Percentiles rank a stretch among this genome's conserved stretches.
These are phyloP conservation scores for Zygosaccharomyces sapae DNA, from an alignment of 1,139 yeast genomes.

Conservation along the genomic window DNA sequence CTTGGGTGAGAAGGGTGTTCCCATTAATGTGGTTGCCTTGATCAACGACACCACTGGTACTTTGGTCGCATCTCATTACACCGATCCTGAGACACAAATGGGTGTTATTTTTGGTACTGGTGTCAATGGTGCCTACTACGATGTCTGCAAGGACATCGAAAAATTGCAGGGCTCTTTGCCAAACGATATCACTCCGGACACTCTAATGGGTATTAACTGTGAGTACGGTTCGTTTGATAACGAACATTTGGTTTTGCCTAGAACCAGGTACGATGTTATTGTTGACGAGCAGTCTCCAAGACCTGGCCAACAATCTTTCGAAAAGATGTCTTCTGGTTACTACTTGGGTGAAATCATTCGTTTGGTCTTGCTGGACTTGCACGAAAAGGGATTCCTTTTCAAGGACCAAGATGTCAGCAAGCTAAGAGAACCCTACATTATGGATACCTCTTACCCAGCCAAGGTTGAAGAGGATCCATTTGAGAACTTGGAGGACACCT, in stretches of 20 bases:
- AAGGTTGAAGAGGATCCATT: constrained; percentile 85
- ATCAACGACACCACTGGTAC: constrained; percentile 98
- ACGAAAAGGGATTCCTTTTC: constrained; percentile 62
- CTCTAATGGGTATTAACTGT: constrained; percentile 94
- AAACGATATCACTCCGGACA: constrained; percentile 55
- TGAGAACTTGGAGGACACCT: constrained; percentile 76
- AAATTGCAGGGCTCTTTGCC: constrained; percentile 72
- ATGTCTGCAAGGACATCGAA: constrained; percentile 66
- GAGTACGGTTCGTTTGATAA: constrained; percentile 98
- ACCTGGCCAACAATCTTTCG: constrained; percentile 94
- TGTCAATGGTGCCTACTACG: constrained; percentile 96
- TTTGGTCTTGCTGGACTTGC: constrained; percentile 69
- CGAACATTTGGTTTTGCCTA: constrained; percentile 76
- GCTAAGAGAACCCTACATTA: constrained; percentile 56
- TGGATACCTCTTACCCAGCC: constrained; percentile 89
- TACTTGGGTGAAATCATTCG: constrained; percentile 91
- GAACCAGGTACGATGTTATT: constrained; percentile 78
- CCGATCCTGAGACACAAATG: constrained; percentile 84
- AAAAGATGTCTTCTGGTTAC: constrained; percentile 96
- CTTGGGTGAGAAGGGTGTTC: constrained; percentile 58
- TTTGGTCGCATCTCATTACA: constrained; percentile 88
- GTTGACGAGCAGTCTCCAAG: constrained; percentile 88
- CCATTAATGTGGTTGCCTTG: constrained; percentile 83
- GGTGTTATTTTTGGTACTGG: constrained; percentile 98
- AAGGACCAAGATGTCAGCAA: constrained; percentile 60